These are phyloP conservation scores for Dictyophora rubrovolvata DNA, from an alignment of 768 basidiomycete genomes.

Conservation along the genomic window DNA sequence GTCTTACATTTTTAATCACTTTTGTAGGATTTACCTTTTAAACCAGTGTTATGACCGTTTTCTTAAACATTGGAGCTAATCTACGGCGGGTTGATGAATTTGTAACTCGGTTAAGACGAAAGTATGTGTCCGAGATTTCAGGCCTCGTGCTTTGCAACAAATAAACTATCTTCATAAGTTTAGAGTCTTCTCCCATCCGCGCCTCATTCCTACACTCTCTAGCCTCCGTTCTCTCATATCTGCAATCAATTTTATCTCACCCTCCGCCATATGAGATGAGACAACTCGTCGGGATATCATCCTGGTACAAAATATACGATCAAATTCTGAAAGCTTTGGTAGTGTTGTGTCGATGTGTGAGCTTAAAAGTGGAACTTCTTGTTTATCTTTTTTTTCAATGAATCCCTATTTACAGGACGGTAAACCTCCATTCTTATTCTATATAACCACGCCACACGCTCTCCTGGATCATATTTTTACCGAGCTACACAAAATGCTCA, in stretches of 20 bases:
- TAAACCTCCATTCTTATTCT: constrained; percentile 24
- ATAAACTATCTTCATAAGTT: not conserved
- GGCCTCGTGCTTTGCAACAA: constrained; percentile 5
- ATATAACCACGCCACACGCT: constrained; percentile 35
- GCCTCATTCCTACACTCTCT: constrained; percentile 49
- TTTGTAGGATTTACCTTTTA: not conserved
- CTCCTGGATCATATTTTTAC: constrained; percentile 56
- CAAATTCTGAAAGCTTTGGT: constrained; percentile 43
- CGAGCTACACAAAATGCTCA: constrained; percentile 42
- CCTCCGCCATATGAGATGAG: not conserved
- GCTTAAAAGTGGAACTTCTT: not conserved
- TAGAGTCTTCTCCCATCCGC: constrained; percentile 21
- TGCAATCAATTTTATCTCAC: constrained; percentile 36
- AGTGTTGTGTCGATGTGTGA: constrained; percentile 49
- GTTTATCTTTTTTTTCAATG: not conserved
- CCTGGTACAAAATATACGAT: constrained; percentile 40
- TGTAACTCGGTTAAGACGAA: constrained; percentile 33
- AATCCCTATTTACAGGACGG: constrained; percentile 12
- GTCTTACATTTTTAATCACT: not conserved
- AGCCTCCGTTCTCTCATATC: constrained; percentile 40
- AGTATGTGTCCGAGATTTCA: constrained; percentile 27
- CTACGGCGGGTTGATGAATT: constrained; percentile 57
- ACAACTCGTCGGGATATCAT: constrained; percentile 26
- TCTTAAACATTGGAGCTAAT: constrained; percentile 57
- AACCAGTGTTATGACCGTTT: constrained; percentile 46